Evolutionary conservation across 768 basidiomycete species (phyloP), one percentile per base, ranked within the genome.

Genomic region (Suillus luteus): DNA sequence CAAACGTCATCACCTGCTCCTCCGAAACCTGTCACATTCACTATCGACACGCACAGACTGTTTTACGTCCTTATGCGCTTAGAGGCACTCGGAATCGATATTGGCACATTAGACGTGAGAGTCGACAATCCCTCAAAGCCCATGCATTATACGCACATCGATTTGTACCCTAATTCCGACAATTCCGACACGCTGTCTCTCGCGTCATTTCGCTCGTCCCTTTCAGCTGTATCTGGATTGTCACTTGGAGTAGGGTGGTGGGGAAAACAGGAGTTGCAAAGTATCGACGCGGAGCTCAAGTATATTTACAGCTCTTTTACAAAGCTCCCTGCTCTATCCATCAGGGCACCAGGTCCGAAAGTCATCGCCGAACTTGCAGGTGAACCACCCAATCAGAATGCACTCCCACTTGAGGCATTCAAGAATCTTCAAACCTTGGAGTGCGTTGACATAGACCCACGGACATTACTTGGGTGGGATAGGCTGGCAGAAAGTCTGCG

Each of bases 231-330:
- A 38, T 93, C 92, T 37, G 82, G 79, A 38, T 79, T 93, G 35
- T 94, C 93, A 0, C 79, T 96, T 40, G 87, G 90, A 37, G 80
- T 76, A 5, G 81, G 85, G 59, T 93, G 91, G 91, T 95, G 90
- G 91, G 77, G 82, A 51, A 79, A 81, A 64, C 72, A 83, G 6
- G 82, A 86, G 62, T 84, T 83, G 43, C 85, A 83, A 12, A 83
- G 72, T 64, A 76, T 91, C 67, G 90, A 95, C 62, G 72, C 80
- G 2, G 91, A 94, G 70, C 86, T 96, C 74, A 94, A 87, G 73
- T 93, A 88, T 75, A 83, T 96, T 66, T 96, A 88, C 79, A 93
- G 93, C 73, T 85, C 88, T 72, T 93, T 96, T 79, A 97, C 93
- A 51, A 94, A 92, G 76, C 80, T 97, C 0, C 95, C 95, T 17